phyloP scores from a whole-genome alignment of 1,284 basidiomycete genomes.

The Heterobasidion parviporum region DNA sequence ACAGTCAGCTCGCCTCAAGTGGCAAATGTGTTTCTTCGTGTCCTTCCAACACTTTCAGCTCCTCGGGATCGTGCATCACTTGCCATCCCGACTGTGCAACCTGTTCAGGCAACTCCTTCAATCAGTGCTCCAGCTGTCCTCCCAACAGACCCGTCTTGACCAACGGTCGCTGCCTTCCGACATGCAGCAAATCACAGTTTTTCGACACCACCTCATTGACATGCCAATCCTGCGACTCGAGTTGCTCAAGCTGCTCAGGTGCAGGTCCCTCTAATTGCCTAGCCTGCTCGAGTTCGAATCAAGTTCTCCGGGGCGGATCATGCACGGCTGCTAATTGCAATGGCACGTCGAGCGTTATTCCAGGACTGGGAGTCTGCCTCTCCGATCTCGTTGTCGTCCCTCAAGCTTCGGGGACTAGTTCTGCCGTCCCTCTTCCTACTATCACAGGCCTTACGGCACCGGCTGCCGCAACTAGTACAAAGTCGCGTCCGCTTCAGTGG shows the following conservation, averaged over 20 bases:
- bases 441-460: constrained; percentile 47
- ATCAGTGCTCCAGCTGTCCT: constrained; percentile 68
- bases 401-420: constrained; percentile 33
- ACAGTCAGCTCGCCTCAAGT: constrained; percentile 51
- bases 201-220: constrained; percentile 55
- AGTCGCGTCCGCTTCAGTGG: constrained; percentile 43
- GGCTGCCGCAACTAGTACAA: constrained; percentile 24
- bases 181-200: constrained; percentile 63
- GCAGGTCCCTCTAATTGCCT: constrained; percentile 58
- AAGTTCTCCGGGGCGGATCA: constrained; percentile 53
- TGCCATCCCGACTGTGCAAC: constrained; percentile 79
- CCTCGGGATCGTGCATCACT: constrained; percentile 53
- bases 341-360: constrained; percentile 39
- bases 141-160: constrained; percentile 61
- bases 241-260: constrained; percentile 68
- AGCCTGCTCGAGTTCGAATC: constrained; percentile 56
- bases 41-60: constrained; percentile 59
- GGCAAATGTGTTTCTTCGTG: constrained; percentile 71
- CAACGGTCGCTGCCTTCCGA: constrained; percentile 65
- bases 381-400: constrained; percentile 58
- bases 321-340: constrained; percentile 58
- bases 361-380: constrained; percentile 70
- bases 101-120: constrained; percentile 65
- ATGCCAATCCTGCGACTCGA: constrained; percentile 65
- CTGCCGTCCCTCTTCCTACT: constrained; percentile 40